Base-by-base conservation (phyloP, 176 grass and related monocot species). In the Pharus latifolius region DNA sequence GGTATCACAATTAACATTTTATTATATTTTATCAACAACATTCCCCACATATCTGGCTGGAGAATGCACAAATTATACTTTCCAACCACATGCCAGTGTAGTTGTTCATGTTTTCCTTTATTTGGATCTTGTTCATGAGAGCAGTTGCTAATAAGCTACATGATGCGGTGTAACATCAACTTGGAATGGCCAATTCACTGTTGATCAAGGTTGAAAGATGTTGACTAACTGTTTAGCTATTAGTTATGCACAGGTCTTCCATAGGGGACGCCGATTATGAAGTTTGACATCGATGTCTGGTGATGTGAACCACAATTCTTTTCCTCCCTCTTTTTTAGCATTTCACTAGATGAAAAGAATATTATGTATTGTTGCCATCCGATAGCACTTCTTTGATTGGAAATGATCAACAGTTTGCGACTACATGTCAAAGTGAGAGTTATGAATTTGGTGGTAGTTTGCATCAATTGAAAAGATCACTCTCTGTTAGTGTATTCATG, bases 241-340 rank as follows among this genome's bases (percentile, higher is more conserved):
- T 19, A 67, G 22, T 61, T 61, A 76, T 76, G 63, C 40, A 34
- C 45, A 24, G 17, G 31, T 57, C 27, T 15, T 22, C 20, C 53
- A 29, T 25, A 49, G 22, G 14, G 27, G 24, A 9, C 4, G 35
- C 9, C 30, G 64, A 31, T 33, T 26, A 38, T 5, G 59, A 65
- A 31, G 41, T 31, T 40, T 70, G 73, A 83, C 18, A 23, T 20
- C 49, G 81, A 78, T 66, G 65, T 78, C 13, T 6, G 65, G 16
- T 6, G 15, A 67, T 67, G 34, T 67, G 53, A 29, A 23, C 70
- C 48, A 15, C 57, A 41, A 57, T 25, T 31, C 58, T 14, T 13
- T 27, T 16, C 54, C 48, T 33, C 13, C 45, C 20, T 50, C 14
- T 62, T 74, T 7, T 35, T 17, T 7, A 18, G 4, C 7, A 38